phyloP scores from a whole-genome alignment of 2,329 filamentous ascomycete species.

The Stenocarpella maydis region DNA sequence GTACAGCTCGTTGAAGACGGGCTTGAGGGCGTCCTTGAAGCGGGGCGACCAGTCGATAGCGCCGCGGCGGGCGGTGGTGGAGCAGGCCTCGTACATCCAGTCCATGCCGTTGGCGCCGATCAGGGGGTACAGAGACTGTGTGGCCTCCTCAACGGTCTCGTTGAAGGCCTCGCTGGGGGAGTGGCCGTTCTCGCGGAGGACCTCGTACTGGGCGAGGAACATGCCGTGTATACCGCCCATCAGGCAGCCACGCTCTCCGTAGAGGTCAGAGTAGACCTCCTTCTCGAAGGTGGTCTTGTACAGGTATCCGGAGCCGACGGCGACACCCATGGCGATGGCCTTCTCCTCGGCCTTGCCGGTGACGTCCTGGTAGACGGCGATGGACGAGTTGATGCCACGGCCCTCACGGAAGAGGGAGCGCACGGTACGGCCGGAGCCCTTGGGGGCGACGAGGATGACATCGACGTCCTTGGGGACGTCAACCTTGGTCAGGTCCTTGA shows the following conservation, averaged over 20 bases:
- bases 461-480: conserved; percentile 95
- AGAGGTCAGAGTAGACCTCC: conserved; percentile 99
- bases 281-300: conserved; percentile 99
- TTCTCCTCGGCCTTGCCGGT: conserved; percentile 98
- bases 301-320: conserved; percentile 96
- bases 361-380: conserved; percentile 98
- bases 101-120: conserved; percentile 99
- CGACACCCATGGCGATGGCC: conserved; percentile 94
- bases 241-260: conserved; percentile 99
- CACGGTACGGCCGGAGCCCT: conserved; percentile 98
- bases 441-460: conserved; percentile 99
- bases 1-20: conserved; percentile 97
- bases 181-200: conserved; percentile 98
- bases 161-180: conserved; percentile 99
- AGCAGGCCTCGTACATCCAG: conserved; percentile 99
- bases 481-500: conserved; percentile 99
- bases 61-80: conserved; percentile 95
- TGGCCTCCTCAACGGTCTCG: conserved; percentile 99
- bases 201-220: conserved; percentile 99
- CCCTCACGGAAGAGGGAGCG: conserved; percentile 99
- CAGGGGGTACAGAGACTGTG: conserved; percentile 95
- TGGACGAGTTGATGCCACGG: conserved; percentile 99
- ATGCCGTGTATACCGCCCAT: conserved; percentile 99
- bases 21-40: conserved; percentile 99
- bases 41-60: conserved; percentile 97